Base-by-base conservation (phyloP, 208 protist species). In the Hexamita inflata region DNA sequence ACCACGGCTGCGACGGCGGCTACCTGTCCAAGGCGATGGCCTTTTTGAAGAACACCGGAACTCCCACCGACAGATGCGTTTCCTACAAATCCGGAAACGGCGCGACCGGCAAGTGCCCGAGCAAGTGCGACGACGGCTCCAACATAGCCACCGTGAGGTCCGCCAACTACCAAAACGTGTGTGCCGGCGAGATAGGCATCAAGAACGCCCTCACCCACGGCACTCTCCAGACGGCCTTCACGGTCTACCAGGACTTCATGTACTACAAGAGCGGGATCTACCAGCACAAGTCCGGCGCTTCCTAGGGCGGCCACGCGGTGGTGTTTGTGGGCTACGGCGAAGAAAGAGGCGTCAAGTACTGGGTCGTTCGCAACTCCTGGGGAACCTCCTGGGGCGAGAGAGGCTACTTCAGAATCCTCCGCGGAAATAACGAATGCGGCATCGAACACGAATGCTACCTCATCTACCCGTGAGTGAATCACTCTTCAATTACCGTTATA, bases 201-300 rank as follows among this genome's bases (percentile, higher is more conserved):
- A 32, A 26, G 4, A 28, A 9, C 29, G 28, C 2, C 29, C 4
- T 61, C 4, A 61, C 15, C 2, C 4, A 34, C 4, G 58, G 58
- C 9, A 7, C 26, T 61, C 15, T 32, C 4, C 4, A 61, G 29
- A 32, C 29, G 4, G 9, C 13, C 58, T 61, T 61, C 58, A 4
- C 4, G 9, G 26, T 61, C 4, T 88, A 87, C 29, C 59, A 85
- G 45, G 85, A 88, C 41, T 88, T 88, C 53, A n/a, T 78, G 0
- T 62, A 15, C 35, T 87, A 88, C 75, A 86, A 81, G n/a, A 42
- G 45, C 39, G 84, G 84, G 75, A 76, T 87, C 13, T 87, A 87
- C 70, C 0, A 67, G 1, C 84, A 87, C 66, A 80, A 28, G 0
- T 67, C 41, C 15, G 82, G 80, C 32, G 40, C 58, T 24, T 30